Percentiles rank a stretch among this genome's conserved stretches.
Conservation (phyloP, 257 asterid species). For the Schizonepeta tenuifolia region DNA sequence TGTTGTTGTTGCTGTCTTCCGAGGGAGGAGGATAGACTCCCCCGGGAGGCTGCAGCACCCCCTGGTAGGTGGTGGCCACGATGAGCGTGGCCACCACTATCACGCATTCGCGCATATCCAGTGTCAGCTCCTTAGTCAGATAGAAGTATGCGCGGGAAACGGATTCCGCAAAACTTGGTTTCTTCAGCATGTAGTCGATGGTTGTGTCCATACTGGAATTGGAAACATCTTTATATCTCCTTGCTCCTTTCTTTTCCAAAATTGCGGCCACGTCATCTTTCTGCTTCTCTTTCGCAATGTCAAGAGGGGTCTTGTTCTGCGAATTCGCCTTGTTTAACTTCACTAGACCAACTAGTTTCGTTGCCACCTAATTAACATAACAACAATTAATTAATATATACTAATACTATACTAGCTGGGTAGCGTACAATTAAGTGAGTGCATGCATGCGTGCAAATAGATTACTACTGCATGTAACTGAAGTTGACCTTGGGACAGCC, state of each 20-base stretch:
- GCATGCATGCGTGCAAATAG: too few species aligned
- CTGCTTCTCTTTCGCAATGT: background rate
- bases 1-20: too few species aligned
- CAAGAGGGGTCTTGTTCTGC: background rate
- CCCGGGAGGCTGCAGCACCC: conserved; percentile 35
- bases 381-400: too few species aligned
- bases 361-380: background rate
- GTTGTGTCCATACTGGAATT: background rate
- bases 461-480: too few species aligned
- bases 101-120: conserved; percentile 19
- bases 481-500: background rate
- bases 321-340: background rate
- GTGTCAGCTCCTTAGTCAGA: background rate
- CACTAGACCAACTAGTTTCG: background rate
- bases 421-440: too few species aligned
- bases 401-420: too few species aligned
- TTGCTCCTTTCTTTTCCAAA: background rate
- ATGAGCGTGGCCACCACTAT: conserved; percentile 29
- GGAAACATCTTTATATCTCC: background rate
- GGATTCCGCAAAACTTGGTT: background rate
- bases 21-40: conserved; percentile 19
- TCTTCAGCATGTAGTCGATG: background rate
- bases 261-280: background rate
- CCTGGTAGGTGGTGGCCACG: conserved; percentile 34
- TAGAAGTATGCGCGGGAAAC: background rate